Percentiles rank a stretch among this genome's conserved stretches.
Conservation (phyloP, 1,139 yeast genomes). For the Eremothecium cymbalariae region DNA sequence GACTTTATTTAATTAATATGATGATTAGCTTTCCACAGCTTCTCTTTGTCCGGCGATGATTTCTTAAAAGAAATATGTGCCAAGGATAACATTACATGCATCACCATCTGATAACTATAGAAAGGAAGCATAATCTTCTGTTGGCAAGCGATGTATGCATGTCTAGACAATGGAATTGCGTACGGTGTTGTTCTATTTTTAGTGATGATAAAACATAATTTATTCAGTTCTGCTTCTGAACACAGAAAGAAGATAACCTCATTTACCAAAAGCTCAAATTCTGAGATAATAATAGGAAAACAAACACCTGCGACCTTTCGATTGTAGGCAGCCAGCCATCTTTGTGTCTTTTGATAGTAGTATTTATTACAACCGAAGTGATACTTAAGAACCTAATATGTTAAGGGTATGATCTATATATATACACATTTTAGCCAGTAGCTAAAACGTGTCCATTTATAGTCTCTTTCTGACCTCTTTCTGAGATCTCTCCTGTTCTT, state of each 20-base stretch:
- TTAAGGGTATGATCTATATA: no score
- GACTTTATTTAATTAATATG: conserved; percentile 15
- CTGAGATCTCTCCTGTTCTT: conserved; percentile 17
- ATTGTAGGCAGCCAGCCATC: no score
- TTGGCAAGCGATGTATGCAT: neutral
- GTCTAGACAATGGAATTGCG: neutral
- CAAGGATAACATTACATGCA: conserved; percentile 32
- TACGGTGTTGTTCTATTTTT: neutral
- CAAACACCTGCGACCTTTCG: no score
- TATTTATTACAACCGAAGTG: no score
- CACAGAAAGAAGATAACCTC: conserved; percentile 31
- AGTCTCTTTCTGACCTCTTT: conserved; percentile 20
- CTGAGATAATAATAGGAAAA: conserved; percentile 4
- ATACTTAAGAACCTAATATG: no score
- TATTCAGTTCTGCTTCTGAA: conserved; percentile 35
- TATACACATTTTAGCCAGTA: no score
- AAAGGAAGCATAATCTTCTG: neutral
- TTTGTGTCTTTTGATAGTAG: no score
- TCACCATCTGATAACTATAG: conserved; percentile 31
- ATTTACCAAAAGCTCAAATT: conserved; percentile 26
- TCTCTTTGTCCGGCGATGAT: conserved; percentile 33
- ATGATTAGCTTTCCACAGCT: conserved; percentile 32
- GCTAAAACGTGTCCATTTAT: neutral
- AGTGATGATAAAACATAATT: conserved; percentile 28
- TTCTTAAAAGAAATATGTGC: conserved; percentile 31